Evolutionary conservation across 2,329 filamentous ascomycete genomes (phyloP).

Genomic region (Hypoxylon sp.): DNA sequence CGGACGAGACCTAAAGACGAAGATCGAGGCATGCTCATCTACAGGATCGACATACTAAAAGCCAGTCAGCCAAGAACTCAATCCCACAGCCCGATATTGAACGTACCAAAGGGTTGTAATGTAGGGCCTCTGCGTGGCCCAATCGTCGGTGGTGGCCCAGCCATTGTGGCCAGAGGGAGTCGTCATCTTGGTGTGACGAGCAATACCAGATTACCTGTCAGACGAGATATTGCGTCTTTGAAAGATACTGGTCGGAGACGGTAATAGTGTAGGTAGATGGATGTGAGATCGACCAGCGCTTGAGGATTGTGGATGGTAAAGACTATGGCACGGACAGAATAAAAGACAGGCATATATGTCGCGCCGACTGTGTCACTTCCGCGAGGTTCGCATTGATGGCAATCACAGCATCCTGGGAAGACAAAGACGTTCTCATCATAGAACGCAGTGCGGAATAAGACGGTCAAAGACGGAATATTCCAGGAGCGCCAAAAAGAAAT

Average conservation of each 20-base stretch:
- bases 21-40: conserved; percentile 1
- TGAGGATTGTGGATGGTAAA: conserved; percentile 5
- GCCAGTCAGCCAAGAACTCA: conserved; percentile 7
- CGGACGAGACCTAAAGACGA: neutral
- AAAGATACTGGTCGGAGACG: neutral
- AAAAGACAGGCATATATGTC: neutral
- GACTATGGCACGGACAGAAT: conserved; percentile 2
- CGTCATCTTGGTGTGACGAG: conserved; percentile 30
- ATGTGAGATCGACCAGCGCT: neutral
- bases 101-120: conserved; percentile 39
- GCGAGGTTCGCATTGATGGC: neutral
- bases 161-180: conserved; percentile 33
- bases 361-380: neutral
- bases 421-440: neutral
- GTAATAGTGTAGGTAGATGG: too few species aligned
- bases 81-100: neutral
- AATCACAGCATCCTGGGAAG: neutral
- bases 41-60: conserved; percentile 22
- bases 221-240: neutral
- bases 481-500: neutral
- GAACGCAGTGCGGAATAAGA: neutral
- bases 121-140: conserved; percentile 37
- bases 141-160: conserved; percentile 42
- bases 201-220: conserved; percentile 1
- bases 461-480: neutral